These are phyloP conservation scores for Clonostachys sp. DNA, from an alignment of 2,329 filamentous ascomycete genomes.

Conservation along the genomic window DNA sequence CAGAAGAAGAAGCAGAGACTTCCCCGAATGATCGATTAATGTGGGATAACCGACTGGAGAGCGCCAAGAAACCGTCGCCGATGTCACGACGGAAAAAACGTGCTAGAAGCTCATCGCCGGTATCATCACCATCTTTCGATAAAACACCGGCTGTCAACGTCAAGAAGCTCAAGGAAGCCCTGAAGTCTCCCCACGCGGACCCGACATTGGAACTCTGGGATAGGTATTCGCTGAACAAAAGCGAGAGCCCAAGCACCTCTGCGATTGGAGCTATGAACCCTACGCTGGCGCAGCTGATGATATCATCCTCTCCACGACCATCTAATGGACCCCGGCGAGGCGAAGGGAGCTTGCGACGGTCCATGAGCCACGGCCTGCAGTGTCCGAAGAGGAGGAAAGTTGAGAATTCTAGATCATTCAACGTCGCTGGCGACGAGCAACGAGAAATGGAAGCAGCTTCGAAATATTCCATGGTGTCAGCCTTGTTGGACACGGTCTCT, in stretches of 20 bases:
- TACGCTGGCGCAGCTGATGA: constrained; percentile 59
- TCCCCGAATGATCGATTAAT: constrained; percentile 59
- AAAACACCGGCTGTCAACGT: constrained; percentile 48
- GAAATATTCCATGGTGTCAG: constrained; percentile 54
- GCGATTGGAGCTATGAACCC: constrained; percentile 46
- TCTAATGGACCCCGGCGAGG: constrained; percentile 33
- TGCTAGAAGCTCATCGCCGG: constrained; percentile 69
- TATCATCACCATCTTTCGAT: constrained; percentile 57
- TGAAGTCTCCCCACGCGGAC: constrained; percentile 66
- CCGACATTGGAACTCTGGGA: constrained; percentile 75
- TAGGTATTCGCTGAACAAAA: constrained; percentile 54
- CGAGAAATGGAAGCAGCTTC: constrained; percentile 42
- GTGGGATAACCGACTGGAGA: constrained; percentile 46
- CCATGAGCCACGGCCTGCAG: constrained; percentile 64
- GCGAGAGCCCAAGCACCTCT: constrained; percentile 35
- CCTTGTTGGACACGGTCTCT: constrained; percentile 62
- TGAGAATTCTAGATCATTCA: constrained; percentile 37
- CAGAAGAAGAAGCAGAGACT: constrained; percentile 37
- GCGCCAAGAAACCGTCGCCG: constrained; percentile 38
- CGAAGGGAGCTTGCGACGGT: constrained; percentile 51
- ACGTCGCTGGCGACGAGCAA: constrained; percentile 21
- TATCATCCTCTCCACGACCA: constrained; percentile 66
- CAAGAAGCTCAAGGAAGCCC: constrained; percentile 49
- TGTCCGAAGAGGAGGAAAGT: constrained; percentile 68
- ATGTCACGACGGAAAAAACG: constrained; percentile 58